Conservation (phyloP, 345 rosid species). For the Arabis hirsuta region DNA sequence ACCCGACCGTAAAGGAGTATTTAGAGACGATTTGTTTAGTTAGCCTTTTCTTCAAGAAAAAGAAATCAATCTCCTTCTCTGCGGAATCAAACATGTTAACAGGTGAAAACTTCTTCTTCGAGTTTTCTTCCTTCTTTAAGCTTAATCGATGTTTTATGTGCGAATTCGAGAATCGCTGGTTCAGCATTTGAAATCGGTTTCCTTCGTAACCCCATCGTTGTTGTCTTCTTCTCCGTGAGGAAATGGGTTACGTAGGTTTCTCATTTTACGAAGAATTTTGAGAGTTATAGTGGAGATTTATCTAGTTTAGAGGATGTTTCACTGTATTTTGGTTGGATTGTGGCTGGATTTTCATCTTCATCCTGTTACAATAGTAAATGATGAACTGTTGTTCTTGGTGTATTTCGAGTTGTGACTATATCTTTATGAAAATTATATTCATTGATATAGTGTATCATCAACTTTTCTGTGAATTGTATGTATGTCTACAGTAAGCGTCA, state of each 20-base stretch:
- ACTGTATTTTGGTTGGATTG: not conserved
- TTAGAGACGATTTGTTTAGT: not conserved
- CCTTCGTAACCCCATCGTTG: not conserved
- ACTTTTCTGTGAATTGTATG: conserved; percentile 3
- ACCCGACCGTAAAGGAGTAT: not conserved
- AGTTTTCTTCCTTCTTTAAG: not conserved
- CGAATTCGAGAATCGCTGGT: not conserved
- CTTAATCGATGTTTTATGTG: not conserved
- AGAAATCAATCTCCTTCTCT: conserved; percentile 16
- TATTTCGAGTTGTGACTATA: not conserved
- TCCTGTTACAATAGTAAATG: no score
- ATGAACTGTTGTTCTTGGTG: not conserved
- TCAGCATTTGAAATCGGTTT: conserved; percentile 6
- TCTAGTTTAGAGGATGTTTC: not conserved
- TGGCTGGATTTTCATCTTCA: no score
- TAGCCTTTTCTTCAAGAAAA: conserved; percentile 22
- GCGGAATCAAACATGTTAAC: conserved; percentile 26
- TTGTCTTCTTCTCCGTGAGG: not conserved
- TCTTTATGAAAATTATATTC: not conserved
- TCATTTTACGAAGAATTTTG: not conserved
- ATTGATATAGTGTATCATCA: not conserved
- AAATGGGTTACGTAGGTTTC: not conserved
- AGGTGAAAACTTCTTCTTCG: conserved; percentile 6
- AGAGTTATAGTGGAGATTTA: not conserved
- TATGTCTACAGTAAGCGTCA: conserved; percentile 43